These are phyloP conservation scores for Trichoderma semiorbis DNA, from an alignment of 2,329 filamentous ascomycete species.

Conservation along the genomic window DNA sequence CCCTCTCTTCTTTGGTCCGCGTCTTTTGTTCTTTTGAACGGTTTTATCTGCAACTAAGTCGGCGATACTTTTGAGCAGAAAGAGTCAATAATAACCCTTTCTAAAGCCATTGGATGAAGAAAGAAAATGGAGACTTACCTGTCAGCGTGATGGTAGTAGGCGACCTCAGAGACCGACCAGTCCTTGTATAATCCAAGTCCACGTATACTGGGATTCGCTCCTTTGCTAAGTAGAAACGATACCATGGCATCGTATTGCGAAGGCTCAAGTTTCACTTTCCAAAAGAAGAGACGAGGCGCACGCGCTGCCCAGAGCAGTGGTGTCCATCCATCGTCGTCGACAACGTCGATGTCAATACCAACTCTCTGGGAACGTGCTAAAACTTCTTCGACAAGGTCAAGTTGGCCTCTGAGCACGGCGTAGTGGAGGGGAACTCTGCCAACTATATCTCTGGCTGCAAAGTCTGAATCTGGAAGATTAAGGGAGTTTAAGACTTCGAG, in stretches of 20 bases:
- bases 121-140: background rate
- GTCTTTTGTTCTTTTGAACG: background rate
- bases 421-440: slow-evolving; percentile 4
- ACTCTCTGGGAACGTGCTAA: background rate
- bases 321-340: slow-evolving; percentile 1
- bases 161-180: background rate
- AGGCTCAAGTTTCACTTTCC: too few relatives aligned
- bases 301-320: slow-evolving; percentile 2
- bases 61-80: background rate
- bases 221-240: background rate
- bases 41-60: background rate
- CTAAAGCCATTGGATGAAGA: background rate
- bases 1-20: background rate
- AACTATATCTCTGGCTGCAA: background rate
- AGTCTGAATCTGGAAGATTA: background rate
- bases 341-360: background rate
- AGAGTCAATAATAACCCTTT: background rate
- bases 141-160: background rate
- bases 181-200: background rate
- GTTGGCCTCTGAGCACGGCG: background rate
- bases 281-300: background rate
- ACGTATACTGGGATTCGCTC: background rate
- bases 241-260: background rate
- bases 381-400: background rate
- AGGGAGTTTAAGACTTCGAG: background rate